These are phyloP conservation scores for Vicia sativa DNA, from an alignment of 306 rosid genomes.

Conservation along the genomic window DNA sequence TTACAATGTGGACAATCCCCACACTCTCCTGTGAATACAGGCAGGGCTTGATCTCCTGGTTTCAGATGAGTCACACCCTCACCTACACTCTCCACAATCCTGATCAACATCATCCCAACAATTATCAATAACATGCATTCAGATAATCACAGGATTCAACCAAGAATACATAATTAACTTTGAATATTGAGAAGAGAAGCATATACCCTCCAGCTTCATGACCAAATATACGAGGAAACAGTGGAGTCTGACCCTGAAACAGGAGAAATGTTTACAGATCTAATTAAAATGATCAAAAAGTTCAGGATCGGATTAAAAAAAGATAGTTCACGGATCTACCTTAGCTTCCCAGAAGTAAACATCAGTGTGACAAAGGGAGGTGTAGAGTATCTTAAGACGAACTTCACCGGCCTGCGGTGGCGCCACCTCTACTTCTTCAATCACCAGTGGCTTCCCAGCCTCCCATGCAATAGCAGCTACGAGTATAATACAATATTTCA, in stretches of 20 bases:
- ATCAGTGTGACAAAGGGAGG: constrained; percentile 62
- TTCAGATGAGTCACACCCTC: constrained; percentile 84
- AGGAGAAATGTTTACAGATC: not conserved
- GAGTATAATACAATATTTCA: no score
- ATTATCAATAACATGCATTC: not conserved
- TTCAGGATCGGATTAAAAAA: no score
- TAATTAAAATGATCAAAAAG: no score
- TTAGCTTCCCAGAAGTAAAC: constrained; percentile 52
- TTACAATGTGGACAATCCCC: constrained; percentile 79
- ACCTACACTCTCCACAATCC: constrained; percentile 81
- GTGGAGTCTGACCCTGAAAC: constrained; percentile 80
- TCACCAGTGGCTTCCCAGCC: constrained; percentile 55
- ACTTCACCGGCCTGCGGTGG: constrained; percentile 60
- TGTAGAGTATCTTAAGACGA: constrained; percentile 57
- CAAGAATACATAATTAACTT: not conserved
- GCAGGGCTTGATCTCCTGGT: constrained; percentile 90
- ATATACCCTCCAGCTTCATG: constrained; percentile 92
- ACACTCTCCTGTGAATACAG: constrained; percentile 92
- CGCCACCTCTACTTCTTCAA: constrained; percentile 56
- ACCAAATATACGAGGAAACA: constrained; percentile 93
- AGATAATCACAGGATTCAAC: not conserved
- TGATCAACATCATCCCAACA: constrained; percentile 31
- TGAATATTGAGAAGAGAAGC: no score
- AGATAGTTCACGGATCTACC: no score
- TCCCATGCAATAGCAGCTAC: constrained; percentile 60